phyloP scores from a whole-genome alignment of 306 rosid species.

The Sophora flavescens region DNA sequence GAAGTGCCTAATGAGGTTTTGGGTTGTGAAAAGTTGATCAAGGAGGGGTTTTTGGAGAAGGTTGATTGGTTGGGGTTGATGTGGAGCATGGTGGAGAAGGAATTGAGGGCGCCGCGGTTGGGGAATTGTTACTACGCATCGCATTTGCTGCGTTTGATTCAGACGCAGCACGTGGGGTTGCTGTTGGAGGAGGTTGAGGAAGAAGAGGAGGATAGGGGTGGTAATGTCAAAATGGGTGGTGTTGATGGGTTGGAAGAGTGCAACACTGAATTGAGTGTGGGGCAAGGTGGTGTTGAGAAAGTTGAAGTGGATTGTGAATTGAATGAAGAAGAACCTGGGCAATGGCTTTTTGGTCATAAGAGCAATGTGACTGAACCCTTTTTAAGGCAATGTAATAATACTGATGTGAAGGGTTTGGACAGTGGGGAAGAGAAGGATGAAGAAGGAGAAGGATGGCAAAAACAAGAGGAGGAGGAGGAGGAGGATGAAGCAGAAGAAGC shows the following conservation, averaged over 20 bases:
- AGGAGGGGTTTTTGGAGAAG: conserved; percentile 71
- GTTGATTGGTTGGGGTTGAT: conserved; percentile 83
- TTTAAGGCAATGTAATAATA: conserved; percentile 61
- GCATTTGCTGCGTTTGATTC: conserved; percentile 79
- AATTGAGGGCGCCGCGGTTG: conserved; percentile 60
- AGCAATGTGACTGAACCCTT: conserved; percentile 48
- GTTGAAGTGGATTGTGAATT: conserved; percentile 57
- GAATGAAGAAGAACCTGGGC: conserved; percentile 56
- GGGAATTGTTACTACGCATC: conserved; percentile 83
- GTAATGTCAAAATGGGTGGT: conserved; percentile 53
- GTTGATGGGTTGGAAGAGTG: conserved; percentile 67
- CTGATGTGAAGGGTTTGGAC: conserved; percentile 51
- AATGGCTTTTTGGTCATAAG: conserved; percentile 67
- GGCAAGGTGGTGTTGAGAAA: conserved; percentile 57
- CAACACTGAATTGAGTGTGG: conserved; percentile 63
- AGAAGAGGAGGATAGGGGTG: conserved; percentile 47
- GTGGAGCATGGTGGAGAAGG: conserved; percentile 89
- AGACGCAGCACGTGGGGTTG: conserved; percentile 62
- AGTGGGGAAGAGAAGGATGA: conserved; percentile 51
- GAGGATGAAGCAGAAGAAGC: conserved; percentile 56
- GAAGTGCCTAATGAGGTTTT: conserved; percentile 64
- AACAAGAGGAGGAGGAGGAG: conserved; percentile 40
- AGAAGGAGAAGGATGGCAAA: conserved; percentile 50
- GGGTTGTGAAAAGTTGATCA: conserved; percentile 52
- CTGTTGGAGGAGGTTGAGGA: conserved; percentile 47